Base-by-base conservation (phyloP, 495 filamentous ascomycete species). In the Lophiostoma macrostomum region DNA sequence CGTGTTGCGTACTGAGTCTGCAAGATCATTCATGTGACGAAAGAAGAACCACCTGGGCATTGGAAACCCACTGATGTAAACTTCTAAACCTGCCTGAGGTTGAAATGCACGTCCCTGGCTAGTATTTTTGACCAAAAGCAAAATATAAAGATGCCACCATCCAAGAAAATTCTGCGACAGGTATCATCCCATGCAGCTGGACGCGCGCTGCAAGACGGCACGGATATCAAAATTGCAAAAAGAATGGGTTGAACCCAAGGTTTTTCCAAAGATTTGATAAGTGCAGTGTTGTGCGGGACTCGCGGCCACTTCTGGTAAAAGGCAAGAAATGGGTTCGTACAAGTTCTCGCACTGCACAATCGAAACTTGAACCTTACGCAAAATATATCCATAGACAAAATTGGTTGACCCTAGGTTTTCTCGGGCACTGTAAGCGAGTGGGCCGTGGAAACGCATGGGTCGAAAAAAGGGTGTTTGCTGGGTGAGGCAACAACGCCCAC, bases 301-400 rank as follows among this genome's bases (percentile, higher is more conserved):
- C 64, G 56, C 56, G 58, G 64, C 53, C 61, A 64, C 61, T 66
- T 65, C 64, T 66, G 64, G 64, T 66, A 66, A 66, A 66, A 66
- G 64, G 64, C 64, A 66, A 66, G 64, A 66, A 64, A 64, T 64
- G 61, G 48, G 44, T 66, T 66, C 54, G 60, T 53, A 56, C 61
- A 66, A 57, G 42, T 41, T 49, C 57, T 64, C 60, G 56, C 58
- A 64, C 64, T 53, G 56, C 61, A 63, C 46, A 43, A 54, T 0
- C 1, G 8, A 40, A 40, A 12, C 30, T 36, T 20, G 8, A 14
- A 31, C 25, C 27, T 12, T 38, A 38, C 45, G 34, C 14, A 18
- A 53, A 59, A 31, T 50, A 58, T 56, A 56, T n/a, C n/a, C n/a
- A n/a, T 52, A 49, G 19, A 20, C 7, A 20, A 39, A 43, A 29